Evolutionary conservation across 2,329 filamentous ascomycete species (phyloP).

Genomic region (Beauveria scarabaeidicola): DNA sequence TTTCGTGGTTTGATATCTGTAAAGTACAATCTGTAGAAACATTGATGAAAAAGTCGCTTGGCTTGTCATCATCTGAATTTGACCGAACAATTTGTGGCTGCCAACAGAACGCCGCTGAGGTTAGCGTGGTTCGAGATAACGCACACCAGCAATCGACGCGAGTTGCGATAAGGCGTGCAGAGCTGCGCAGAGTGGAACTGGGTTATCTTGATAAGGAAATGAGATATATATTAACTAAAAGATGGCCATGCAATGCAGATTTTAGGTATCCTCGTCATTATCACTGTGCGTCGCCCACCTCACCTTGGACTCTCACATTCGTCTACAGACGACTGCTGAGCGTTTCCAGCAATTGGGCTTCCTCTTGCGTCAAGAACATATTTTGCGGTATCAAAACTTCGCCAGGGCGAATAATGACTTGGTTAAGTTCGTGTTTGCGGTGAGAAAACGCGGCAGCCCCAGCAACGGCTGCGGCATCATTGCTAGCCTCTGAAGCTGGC

Average conservation of each 20-base stretch:
- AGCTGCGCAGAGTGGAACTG: background rate
- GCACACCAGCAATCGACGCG: background rate
- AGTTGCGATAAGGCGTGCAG: background rate
- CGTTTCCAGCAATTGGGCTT: constrained; percentile 27
- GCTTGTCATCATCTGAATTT: too few species aligned
- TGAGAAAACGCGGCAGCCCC: background rate
- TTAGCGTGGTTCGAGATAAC: background rate
- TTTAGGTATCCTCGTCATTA: background rate
- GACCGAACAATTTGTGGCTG: background rate
- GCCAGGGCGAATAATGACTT: constrained; percentile 29
- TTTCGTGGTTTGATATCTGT: too few species aligned
- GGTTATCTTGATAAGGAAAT: constrained; percentile 1
- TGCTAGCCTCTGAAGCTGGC: constrained; percentile 4
- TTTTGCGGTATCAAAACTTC: constrained; percentile 26
- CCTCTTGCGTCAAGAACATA: constrained; percentile 30
- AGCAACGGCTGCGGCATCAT: constrained; percentile 10
- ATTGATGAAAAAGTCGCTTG: too few species aligned
- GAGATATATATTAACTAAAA: background rate
- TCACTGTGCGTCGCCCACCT: background rate
- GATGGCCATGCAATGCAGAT: background rate
- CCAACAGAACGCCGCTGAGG: background rate
- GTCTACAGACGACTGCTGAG: constrained; percentile 25
- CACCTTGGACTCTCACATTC: background rate
- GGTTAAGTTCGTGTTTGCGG: constrained; percentile 13
- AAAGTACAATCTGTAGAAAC: too few species aligned